A percentile compares a stretch with the other conserved stretches of the same genome.
These are phyloP conservation scores for Bryoglossum gracile DNA, from an alignment of 495 filamentous ascomycete species.

Conservation along the genomic window DNA sequence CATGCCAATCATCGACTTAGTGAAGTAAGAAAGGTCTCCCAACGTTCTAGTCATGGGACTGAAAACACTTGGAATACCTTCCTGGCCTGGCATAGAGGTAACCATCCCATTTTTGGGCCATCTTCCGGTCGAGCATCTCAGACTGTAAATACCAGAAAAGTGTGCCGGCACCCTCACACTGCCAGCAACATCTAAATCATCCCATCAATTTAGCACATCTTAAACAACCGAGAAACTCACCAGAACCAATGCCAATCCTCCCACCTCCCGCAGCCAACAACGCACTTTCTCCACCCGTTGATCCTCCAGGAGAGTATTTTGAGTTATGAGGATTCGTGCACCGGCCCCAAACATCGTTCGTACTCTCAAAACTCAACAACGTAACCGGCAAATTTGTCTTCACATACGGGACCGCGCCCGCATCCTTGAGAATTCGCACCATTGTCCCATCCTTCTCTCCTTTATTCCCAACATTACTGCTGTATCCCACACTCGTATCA, in stretches of 20 bases:
- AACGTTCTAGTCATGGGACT: slow-evolving; percentile 90
- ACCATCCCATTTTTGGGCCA: slow-evolving; percentile 83
- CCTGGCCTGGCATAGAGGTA: slow-evolving; percentile 92
- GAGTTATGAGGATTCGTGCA: slow-evolving; percentile 76
- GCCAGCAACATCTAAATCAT: slow-evolving; percentile 67
- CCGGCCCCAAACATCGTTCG: slow-evolving; percentile 83
- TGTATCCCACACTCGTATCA: slow-evolving; percentile 80
- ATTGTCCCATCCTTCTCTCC: slow-evolving; percentile 61
- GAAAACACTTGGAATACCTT: slow-evolving; percentile 83
- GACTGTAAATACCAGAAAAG: slow-evolving; percentile 81
- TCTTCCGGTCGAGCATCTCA: slow-evolving; percentile 89
- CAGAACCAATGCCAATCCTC: slow-evolving; percentile 89
- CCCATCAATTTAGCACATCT: background rate
- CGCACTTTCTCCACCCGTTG: slow-evolving; percentile 83
- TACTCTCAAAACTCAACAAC: slow-evolving; percentile 84
- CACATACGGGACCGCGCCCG: slow-evolving; percentile 91
- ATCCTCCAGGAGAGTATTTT: slow-evolving; percentile 84
- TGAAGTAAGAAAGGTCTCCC: slow-evolving; percentile 79
- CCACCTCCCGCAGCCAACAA: slow-evolving; percentile 78
- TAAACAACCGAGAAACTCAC: slow-evolving; percentile 1
- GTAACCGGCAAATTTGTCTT: slow-evolving; percentile 95
- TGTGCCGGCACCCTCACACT: slow-evolving; percentile 86
- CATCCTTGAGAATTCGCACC: slow-evolving; percentile 75
- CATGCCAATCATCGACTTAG: slow-evolving; percentile 70
- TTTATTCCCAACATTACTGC: slow-evolving; percentile 60